phyloP scores from a whole-genome alignment of 2,329 filamentous ascomycete species.

The Claviceps fusiformis region DNA sequence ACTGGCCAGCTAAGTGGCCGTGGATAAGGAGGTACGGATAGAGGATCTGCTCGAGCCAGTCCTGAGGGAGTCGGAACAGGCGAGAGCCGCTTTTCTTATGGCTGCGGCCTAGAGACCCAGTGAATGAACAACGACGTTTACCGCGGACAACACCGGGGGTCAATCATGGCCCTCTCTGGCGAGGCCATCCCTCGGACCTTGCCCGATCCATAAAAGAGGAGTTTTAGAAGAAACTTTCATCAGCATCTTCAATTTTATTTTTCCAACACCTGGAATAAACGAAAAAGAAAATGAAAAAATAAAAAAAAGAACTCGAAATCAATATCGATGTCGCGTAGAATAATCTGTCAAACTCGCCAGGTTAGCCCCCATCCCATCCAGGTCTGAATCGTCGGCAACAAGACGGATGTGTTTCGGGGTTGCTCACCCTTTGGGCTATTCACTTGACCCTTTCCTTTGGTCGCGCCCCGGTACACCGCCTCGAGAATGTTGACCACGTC shows the following conservation, averaged over 20 bases:
- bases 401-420: neutral
- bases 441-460: slow-evolving; percentile 92
- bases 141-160: neutral
- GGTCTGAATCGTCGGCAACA: neutral
- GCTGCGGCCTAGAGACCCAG: neutral
- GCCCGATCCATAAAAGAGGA: neutral
- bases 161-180: neutral
- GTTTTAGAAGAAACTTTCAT: neutral
- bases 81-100: neutral
- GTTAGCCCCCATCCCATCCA: neutral
- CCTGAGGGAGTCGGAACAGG: no score
- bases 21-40: neutral
- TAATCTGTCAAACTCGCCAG: slow-evolving; percentile 14
- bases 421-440: slow-evolving; percentile 72
- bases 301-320: slow-evolving; percentile 1
- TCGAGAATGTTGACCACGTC: slow-evolving; percentile 98
- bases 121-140: neutral
- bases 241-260: neutral
- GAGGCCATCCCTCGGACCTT: neutral
- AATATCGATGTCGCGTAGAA: slow-evolving; percentile 25
- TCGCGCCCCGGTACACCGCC: slow-evolving; percentile 94
- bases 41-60: neutral
- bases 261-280: neutral
- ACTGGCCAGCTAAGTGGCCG: neutral
- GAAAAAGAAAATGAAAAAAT: neutral